Evolutionary conservation across 495 filamentous ascomycete species (phyloP).

Genomic region (Penicillium verhagenii): DNA sequence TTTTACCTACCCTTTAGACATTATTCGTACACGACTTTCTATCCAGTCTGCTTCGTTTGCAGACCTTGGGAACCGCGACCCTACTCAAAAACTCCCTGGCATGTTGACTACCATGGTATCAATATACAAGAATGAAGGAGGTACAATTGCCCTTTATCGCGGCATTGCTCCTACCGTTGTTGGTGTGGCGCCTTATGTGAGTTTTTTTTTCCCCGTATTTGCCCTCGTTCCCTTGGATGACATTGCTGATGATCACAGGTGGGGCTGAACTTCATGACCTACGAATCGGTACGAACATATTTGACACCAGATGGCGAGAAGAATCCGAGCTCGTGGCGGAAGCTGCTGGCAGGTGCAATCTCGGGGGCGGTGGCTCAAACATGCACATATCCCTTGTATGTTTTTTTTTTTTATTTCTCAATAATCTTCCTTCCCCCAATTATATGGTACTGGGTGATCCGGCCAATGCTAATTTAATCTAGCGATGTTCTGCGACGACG

Average conservation of each 20-base stretch:
- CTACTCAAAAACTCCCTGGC: slow-evolving; percentile 69
- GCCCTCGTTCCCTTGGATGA: not conserved
- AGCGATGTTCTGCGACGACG: slow-evolving; percentile 93
- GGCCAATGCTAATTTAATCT: not conserved
- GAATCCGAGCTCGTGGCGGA: slow-evolving; percentile 76
- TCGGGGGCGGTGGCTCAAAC: slow-evolving; percentile 96
- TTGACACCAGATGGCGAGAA: slow-evolving; percentile 85
- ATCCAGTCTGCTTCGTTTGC: slow-evolving; percentile 95
- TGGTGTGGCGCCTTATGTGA: slow-evolving; percentile 92
- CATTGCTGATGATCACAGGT: slow-evolving; percentile 53
- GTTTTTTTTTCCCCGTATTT: slow-evolving; percentile 28
- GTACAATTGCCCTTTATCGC: slow-evolving; percentile 77
- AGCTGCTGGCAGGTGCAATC: slow-evolving; percentile 83
- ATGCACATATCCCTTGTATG: slow-evolving; percentile 93
- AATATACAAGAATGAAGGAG: slow-evolving; percentile 93
- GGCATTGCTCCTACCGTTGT: slow-evolving; percentile 92
- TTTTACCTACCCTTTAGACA: slow-evolving; percentile 82
- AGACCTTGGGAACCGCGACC: slow-evolving; percentile 53
- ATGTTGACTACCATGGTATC: slow-evolving; percentile 82
- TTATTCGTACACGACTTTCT: slow-evolving; percentile 90
- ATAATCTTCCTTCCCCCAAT: slow-evolving; percentile 37
- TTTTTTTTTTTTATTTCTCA: not conserved
- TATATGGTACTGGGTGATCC: slow-evolving; percentile 10
- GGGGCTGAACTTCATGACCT: slow-evolving; percentile 97
- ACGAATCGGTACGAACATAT: slow-evolving; percentile 81